A percentile compares a stretch with the other conserved stretches of the same genome.
These are phyloP conservation scores for Cymbopogon citratus DNA, from an alignment of 176 grass and related monocot genomes.

Conservation along the genomic window DNA sequence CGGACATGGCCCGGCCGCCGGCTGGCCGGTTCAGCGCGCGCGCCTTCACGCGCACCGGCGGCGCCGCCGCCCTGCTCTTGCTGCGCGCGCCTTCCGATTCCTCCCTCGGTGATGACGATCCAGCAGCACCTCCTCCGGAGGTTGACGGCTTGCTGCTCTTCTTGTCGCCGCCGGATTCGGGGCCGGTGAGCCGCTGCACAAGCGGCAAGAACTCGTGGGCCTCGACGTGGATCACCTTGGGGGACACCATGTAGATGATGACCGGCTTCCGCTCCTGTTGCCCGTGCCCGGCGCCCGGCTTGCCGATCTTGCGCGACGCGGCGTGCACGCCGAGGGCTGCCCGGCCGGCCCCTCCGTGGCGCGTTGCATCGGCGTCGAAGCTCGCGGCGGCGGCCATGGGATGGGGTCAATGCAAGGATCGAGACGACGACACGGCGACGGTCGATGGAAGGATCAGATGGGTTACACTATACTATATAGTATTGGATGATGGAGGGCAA, in stretches of 20 bases:
- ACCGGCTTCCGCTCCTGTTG: constrained; percentile 54
- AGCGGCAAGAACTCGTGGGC: constrained; percentile 80
- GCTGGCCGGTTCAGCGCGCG: constrained; percentile 37
- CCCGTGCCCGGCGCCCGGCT: constrained; percentile 5
- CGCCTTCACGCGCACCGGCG: constrained; percentile 69
- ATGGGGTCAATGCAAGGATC: not conserved
- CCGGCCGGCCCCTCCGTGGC: not conserved
- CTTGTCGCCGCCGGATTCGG: constrained; percentile 12
- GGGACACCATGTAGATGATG: constrained; percentile 85
- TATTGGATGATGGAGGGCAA: constrained; percentile 2
- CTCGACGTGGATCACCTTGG: constrained; percentile 89
- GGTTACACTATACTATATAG: not conserved
- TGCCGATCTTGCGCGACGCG: constrained; percentile 62
- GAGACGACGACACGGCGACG: not conserved
- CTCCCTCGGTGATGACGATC: not conserved
- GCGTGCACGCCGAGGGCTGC: constrained; percentile 47
- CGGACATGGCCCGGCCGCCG: constrained; percentile 36
- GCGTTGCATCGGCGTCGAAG: constrained; percentile 21
- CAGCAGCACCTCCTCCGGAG: not conserved
- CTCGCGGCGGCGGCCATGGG: constrained; percentile 40
- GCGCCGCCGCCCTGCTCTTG: not conserved
- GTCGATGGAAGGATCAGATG: not conserved
- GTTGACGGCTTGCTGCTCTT: constrained; percentile 6
- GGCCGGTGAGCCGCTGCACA: constrained; percentile 88
- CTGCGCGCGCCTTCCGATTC: not conserved